A percentile compares a stretch with the other conserved stretches of the same genome.
phyloP scores from a whole-genome alignment of 306 rosid species.

The Prunus mume region DNA sequence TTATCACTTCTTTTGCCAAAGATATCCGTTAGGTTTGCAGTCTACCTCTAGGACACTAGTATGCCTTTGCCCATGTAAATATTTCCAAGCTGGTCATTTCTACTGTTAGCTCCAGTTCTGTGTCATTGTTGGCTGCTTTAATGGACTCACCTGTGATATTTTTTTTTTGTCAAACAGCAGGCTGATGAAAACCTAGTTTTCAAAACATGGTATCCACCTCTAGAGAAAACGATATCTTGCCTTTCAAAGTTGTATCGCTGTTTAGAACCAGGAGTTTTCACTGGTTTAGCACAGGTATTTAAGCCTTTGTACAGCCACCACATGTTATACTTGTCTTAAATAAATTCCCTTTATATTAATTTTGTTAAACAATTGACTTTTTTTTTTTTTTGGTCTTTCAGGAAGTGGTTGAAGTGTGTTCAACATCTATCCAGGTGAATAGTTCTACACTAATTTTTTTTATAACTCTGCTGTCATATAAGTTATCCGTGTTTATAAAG shows the following conservation, averaged over 20 bases:
- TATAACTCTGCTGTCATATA: not conserved
- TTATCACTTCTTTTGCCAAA: not conserved
- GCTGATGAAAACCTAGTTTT: conserved; percentile 67
- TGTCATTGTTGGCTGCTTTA: not conserved
- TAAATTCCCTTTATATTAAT: conserved; percentile 11
- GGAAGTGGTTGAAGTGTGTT: conserved; percentile 98
- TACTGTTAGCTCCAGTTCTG: not conserved
- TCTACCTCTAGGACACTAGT: not conserved
- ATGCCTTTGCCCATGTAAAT: not conserved
- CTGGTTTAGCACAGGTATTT: conserved; percentile 96
- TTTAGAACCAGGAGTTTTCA: conserved; percentile 85
- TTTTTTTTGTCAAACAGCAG: conserved; percentile 41
- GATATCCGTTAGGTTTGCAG: not conserved
- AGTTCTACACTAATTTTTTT: not conserved
- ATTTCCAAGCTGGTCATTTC: not conserved
- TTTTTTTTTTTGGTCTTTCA: conserved; percentile 32
- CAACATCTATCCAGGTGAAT: conserved; percentile 80
- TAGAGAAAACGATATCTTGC: conserved; percentile 88
- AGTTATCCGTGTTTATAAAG: not conserved
- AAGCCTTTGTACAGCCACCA: conserved; percentile 10
- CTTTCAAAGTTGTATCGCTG: conserved; percentile 94
- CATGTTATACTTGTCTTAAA: not conserved
- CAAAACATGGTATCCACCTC: conserved; percentile 90
- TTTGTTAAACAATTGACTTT: conserved; percentile 10
- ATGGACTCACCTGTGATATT: not conserved